Percentiles rank a stretch among this genome's conserved stretches.
These are phyloP conservation scores for Talaromyces nanjingensis DNA, from an alignment of 495 filamentous ascomycete species.

Conservation along the genomic window DNA sequence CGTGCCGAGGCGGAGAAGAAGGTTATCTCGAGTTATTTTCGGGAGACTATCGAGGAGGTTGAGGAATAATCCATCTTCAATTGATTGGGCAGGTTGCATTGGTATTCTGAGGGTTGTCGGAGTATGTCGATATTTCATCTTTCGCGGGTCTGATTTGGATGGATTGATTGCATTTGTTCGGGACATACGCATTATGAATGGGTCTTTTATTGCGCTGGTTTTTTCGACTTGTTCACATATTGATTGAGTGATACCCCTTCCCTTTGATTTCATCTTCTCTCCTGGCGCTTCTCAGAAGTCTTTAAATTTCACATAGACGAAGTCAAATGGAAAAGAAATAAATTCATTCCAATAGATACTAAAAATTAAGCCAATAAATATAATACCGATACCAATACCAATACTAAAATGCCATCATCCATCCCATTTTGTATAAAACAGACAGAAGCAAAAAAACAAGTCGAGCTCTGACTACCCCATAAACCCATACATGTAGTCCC, in stretches of 20 bases:
- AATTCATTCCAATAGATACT: neutral
- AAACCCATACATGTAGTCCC: neutral
- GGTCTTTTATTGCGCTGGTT: neutral
- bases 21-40: slow-evolving; percentile 59
- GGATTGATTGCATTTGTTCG: neutral
- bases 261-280: neutral
- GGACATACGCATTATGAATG: neutral
- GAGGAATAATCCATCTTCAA: slow-evolving; percentile 23
- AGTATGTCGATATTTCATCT: neutral
- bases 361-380: neutral
- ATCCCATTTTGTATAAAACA: neutral
- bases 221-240: neutral
- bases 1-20: slow-evolving; percentile 65
- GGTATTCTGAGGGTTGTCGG: neutral
- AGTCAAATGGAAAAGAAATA: neutral
- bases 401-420: neutral
- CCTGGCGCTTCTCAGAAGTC: neutral
- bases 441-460: neutral
- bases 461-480: neutral
- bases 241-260: slow-evolving; percentile 1
- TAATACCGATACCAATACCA: neutral
- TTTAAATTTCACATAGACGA: neutral
- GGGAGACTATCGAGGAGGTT: slow-evolving; percentile 69
- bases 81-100: neutral
- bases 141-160: slow-evolving; percentile 47